phyloP scores from a whole-genome alignment of 2,329 filamentous ascomycete species.

The Fusarium concolor region DNA sequence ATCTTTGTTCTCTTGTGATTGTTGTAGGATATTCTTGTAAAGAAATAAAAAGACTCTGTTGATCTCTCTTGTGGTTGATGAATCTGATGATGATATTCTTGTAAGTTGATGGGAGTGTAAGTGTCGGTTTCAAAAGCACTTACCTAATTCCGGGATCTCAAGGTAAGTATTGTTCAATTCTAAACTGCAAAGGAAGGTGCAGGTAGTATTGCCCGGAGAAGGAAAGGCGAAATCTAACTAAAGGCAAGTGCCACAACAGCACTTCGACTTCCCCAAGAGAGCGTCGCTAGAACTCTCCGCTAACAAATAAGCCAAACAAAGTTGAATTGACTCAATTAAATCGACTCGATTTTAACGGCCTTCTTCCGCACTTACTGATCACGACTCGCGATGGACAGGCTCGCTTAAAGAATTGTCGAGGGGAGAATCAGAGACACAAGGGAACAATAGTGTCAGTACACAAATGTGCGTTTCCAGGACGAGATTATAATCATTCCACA shows the following conservation, averaged over 20 bases:
- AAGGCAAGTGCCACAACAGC: background rate
- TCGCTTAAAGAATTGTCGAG: background rate
- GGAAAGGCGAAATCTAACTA: conserved; percentile 26
- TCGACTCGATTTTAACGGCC: background rate
- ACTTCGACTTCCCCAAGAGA: background rate
- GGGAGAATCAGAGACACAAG: conserved; percentile 10
- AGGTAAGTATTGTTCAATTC: background rate
- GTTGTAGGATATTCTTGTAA: background rate
- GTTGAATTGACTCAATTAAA: background rate
- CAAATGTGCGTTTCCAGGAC: conserved; percentile 29
- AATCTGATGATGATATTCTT: background rate
- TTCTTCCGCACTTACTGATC: background rate
- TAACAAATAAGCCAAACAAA: background rate
- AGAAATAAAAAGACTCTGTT: background rate
- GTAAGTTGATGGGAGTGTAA: background rate
- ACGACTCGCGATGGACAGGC: conserved; percentile 1
- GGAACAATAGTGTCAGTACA: background rate
- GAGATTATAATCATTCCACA: conserved; percentile 22
- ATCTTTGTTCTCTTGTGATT: background rate
- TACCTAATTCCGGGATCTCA: background rate
- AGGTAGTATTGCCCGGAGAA: conserved; percentile 21
- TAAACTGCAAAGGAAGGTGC: background rate
- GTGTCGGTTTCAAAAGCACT: background rate
- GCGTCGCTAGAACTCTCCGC: background rate
- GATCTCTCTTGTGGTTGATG: background rate